These are phyloP conservation scores for Pythium sukuiense DNA, from an alignment of 352 stramenopile species.

Conservation along the genomic window DNA sequence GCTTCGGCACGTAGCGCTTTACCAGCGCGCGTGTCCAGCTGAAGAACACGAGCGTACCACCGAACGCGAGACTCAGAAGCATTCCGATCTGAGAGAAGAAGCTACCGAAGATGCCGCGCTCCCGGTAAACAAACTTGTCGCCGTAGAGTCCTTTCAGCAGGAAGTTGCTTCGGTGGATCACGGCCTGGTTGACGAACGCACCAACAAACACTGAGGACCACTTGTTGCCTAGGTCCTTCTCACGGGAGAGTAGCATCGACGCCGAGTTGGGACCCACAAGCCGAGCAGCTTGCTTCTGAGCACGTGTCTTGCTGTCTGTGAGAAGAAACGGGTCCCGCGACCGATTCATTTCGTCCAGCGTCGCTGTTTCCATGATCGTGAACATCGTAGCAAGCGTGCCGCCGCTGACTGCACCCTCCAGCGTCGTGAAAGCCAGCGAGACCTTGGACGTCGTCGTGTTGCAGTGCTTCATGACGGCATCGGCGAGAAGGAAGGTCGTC, in stretches of 20 bases:
- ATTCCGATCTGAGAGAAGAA: conserved; percentile 44
- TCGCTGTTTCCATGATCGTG: conserved; percentile 53
- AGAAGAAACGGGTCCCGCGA: conserved; percentile 60
- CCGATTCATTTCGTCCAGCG: conserved; percentile 37
- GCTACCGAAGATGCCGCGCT: conserved; percentile 52
- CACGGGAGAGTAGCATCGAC: conserved; percentile 51
- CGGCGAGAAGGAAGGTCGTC: conserved; percentile 65
- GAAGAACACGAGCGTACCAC: conserved; percentile 57
- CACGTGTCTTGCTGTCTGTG: conserved; percentile 44
- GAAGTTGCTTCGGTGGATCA: conserved; percentile 79
- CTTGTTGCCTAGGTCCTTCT: conserved; percentile 53
- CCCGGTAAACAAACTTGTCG: conserved; percentile 59
- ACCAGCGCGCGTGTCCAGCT: conserved; percentile 61
- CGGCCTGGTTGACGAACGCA: conserved; percentile 68
- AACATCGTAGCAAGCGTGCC: conserved; percentile 63
- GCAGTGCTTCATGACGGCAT: conserved; percentile 59
- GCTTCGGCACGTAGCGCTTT: conserved; percentile 62
- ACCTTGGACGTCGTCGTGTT: conserved; percentile 40
- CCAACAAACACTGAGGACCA: conserved; percentile 83
- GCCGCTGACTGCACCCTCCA: conserved; percentile 59
- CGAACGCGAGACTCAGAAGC: conserved; percentile 39
- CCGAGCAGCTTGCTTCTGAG: conserved; percentile 30
- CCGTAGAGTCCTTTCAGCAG: conserved; percentile 60
- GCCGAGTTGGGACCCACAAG: conserved; percentile 42
- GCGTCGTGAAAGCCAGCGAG: conserved; percentile 47